phyloP scores from a whole-genome alignment of 768 basidiomycete genomes.

The Atractiella rhizophila region DNA sequence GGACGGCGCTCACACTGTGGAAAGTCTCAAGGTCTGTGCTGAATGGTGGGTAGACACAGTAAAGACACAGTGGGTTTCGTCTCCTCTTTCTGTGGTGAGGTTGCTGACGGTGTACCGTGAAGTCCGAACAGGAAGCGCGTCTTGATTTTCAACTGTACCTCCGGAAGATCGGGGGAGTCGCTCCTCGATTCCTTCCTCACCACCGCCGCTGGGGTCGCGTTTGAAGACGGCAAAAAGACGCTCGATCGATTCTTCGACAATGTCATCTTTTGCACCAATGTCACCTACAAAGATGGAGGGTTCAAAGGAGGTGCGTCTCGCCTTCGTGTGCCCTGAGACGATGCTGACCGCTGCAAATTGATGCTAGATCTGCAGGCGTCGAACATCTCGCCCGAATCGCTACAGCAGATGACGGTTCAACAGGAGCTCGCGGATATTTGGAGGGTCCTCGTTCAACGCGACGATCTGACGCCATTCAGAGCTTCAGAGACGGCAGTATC shows the following conservation, averaged over 20 bases:
- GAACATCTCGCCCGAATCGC: conserved; percentile 6
- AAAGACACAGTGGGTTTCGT: conserved; percentile 2
- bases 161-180: conserved; percentile 49
- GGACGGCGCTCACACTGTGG: conserved; percentile 84
- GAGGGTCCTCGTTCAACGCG: conserved; percentile 34
- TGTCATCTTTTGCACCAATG: conserved; percentile 86
- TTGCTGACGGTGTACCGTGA: not conserved
- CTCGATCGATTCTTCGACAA: conserved; percentile 29
- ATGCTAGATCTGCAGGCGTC: not conserved
- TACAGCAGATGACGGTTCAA: conserved; percentile 45
- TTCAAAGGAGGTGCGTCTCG: conserved; percentile 58
- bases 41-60: conserved; percentile 48
- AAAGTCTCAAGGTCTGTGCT: conserved; percentile 63
- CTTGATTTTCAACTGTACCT: conserved; percentile 85
- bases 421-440: conserved; percentile 50
- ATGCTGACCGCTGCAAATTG: conserved; percentile 3
- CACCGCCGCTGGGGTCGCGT: conserved; percentile 23
- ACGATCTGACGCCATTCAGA: too few relatives aligned
- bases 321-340: conserved; percentile 1
- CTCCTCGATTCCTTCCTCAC: conserved; percentile 41
- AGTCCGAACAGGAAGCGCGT: conserved; percentile 25
- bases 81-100: conserved; percentile 4
- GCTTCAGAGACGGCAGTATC: conserved; percentile 37
- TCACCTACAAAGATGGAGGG: conserved; percentile 66
- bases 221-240: too few relatives aligned